These are phyloP conservation scores for Vaccinium corymbosum DNA, from an alignment of 148 eudicot genomes.

Conservation along the genomic window DNA sequence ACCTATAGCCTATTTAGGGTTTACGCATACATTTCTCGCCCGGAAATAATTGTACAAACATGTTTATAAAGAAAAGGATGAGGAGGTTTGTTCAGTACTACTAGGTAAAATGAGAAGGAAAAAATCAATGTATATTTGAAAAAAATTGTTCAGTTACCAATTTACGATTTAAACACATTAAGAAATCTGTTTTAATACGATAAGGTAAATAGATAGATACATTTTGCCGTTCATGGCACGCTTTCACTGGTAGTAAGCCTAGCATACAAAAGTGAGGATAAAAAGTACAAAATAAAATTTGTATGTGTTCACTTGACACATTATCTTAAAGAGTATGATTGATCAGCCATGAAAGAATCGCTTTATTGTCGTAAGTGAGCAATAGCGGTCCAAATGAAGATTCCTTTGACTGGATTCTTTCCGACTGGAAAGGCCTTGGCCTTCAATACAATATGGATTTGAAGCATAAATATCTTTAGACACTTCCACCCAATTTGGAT, in stretches of 20 bases:
- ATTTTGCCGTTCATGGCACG: too few species aligned
- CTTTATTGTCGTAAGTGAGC: neutral
- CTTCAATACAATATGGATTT: neutral
- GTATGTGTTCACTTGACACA: neutral
- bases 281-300: neutral
- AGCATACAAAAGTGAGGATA: neutral
- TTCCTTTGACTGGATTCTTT: slow-evolving; percentile 12
- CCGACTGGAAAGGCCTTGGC: neutral
- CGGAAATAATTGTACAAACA: too few species aligned
- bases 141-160: too few species aligned
- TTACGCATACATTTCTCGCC: neutral
- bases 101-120: too few species aligned
- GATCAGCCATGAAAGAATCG: neutral
- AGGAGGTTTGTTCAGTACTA: too few species aligned
- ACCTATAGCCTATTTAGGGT: neutral
- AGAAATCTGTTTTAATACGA: too few species aligned
- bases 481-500: too few species aligned
- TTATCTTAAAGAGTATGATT: neutral
- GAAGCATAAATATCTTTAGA: neutral
- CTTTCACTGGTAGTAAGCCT: too few species aligned
- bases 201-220: too few species aligned
- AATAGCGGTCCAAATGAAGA: neutral
- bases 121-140: too few species aligned
- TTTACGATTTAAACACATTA: too few species aligned
- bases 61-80: too few species aligned